Base-by-base conservation (phyloP, 2,329 filamentous ascomycete species). In the Epichloe typhina region DNA sequence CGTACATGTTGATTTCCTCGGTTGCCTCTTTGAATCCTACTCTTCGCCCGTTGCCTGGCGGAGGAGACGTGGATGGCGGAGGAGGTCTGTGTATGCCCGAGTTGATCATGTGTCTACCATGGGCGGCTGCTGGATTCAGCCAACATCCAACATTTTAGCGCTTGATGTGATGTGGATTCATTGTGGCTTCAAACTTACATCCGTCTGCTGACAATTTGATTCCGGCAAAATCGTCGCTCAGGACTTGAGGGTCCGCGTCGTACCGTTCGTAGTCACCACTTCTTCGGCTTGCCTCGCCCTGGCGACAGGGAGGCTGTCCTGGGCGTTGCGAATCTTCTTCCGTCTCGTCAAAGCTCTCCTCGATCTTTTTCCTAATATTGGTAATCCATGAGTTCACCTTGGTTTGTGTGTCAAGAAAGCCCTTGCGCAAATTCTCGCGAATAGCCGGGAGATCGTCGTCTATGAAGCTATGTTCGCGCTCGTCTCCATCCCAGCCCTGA, bases 391-490 rank as follows among this genome's bases (percentile, higher is more conserved):
- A 79, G 70, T 95, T 97, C 60, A 98, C 86, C 63, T 87, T 94
- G 50, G 80, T 83, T 70, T 97, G 93, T 2, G 93, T 97, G 63
- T 98, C 90, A 50, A 89, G 62, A 69, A 98, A 98, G 4, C 93
- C 93, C 70, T 97, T 94, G 64, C 84, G 85, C 58, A 98, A 79
- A 62, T 94, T 96, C 64, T 95, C 88, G 57, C 83, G 84, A 63
- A 98, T 96, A 47, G 91, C 82, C 1, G 93, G 91, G 13, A 98
- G 78, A 58, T 98, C 93, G 61, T 98, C 93, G 60, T 98, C 93
- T 59, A 97, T 80, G 67, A 98, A 98, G 71, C 81, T 96, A 62
- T 85, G 85, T 60, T 95, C 88, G 46, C 79, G 80, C 47, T 88
- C 83, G 13, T 82, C 81, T 38, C 81, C 62, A 13, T 57, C 58